Percentiles rank a stretch among this genome's conserved stretches.
Evolutionary conservation across 2,329 filamentous ascomycete genomes (phyloP).

Genomic region (Teratosphaeria gauchensis): DNA sequence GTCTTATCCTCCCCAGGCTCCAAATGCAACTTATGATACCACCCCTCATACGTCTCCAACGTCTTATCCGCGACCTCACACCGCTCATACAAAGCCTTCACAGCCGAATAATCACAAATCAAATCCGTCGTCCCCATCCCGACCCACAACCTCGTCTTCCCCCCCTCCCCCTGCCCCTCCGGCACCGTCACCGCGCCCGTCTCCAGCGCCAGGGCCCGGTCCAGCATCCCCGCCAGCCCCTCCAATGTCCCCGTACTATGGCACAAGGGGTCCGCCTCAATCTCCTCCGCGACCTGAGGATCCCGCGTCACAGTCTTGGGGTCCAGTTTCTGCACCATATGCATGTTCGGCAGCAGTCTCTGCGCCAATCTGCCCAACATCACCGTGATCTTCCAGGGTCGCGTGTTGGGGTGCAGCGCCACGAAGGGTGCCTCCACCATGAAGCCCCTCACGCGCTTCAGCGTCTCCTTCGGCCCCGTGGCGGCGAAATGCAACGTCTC

Average conservation of each 20-base stretch:
- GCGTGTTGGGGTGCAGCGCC: conserved; percentile 55
- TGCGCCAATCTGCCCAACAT: conserved; percentile 57
- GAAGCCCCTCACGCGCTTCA: conserved; percentile 58
- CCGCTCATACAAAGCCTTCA: conserved; percentile 19
- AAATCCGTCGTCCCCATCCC: conserved; percentile 68
- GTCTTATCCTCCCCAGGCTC: conserved; percentile 28
- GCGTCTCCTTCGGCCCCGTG: conserved; percentile 40
- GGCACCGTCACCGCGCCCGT: conserved; percentile 41
- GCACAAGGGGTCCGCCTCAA: conserved; percentile 58
- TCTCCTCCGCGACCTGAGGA: conserved; percentile 49
- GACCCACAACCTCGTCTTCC: conserved; percentile 54
- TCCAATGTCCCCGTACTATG: conserved; percentile 83
- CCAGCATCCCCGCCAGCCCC: conserved; percentile 65
- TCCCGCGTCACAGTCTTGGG: conserved; percentile 58
- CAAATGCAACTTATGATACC: conserved; percentile 56
- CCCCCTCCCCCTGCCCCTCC: conserved; percentile 37
- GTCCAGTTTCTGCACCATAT: conserved; percentile 58
- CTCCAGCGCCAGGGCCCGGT: conserved; percentile 56
- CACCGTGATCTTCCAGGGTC: conserved; percentile 56
- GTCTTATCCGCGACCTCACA: conserved; percentile 52
- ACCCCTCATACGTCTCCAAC: conserved; percentile 66
- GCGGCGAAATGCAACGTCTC: conserved; percentile 56
- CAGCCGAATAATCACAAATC: conserved; percentile 55
- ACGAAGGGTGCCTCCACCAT: conserved; percentile 72
- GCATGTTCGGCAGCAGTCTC: conserved; percentile 55